Base-by-base conservation (phyloP, 495 filamentous ascomycete species). In the Melanomma pulvis-pyrius region DNA sequence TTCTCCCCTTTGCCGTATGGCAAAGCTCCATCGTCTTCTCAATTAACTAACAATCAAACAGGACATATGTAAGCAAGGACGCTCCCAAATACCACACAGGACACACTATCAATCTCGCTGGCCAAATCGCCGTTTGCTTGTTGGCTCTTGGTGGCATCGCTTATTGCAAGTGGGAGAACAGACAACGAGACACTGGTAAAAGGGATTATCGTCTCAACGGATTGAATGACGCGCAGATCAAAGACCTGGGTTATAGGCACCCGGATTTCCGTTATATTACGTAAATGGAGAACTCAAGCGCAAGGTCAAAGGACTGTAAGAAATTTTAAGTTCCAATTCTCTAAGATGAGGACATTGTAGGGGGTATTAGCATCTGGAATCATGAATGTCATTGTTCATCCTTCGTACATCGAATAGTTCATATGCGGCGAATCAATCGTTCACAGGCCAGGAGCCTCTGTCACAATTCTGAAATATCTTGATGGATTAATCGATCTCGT, bases 81-180 rank as follows among this genome's bases (percentile, higher is more conserved):
- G 77, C 71, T 0, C 83, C 83, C 21, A 72, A 78, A 52, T 87
- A 84, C 69, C 72, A 69, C 55, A 82, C 74, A 30, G 85, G 85
- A 29, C 85, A 87, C 74, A 77, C 81, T 21, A 86, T 87, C 79
- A 87, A 87, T 70, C 73, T 87, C 24, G 77, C 61, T 29, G 81
- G 79, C 2, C 80, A 87, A 65, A 63, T 79, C 26, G 71, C 62
- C 22, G 77, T 75, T 5, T 66, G 81, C 12, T 65, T 76, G 53
- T 76, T 86, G 17, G 57, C 80, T 30, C 22, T 77, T 22, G 78
- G 78, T 25, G 83, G 82, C 11, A 81, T 87, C 47, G 48, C 74
- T 19, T 87, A 86, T 66, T 82, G 79, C 69, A 63, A 71, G 24
- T 76, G 75, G 67, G 83, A 87, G 76, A 87, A 87, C 73, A 74